phyloP scores from a whole-genome alignment of 2,329 filamentous ascomycete species.

The Pseudonectria buxi region DNA sequence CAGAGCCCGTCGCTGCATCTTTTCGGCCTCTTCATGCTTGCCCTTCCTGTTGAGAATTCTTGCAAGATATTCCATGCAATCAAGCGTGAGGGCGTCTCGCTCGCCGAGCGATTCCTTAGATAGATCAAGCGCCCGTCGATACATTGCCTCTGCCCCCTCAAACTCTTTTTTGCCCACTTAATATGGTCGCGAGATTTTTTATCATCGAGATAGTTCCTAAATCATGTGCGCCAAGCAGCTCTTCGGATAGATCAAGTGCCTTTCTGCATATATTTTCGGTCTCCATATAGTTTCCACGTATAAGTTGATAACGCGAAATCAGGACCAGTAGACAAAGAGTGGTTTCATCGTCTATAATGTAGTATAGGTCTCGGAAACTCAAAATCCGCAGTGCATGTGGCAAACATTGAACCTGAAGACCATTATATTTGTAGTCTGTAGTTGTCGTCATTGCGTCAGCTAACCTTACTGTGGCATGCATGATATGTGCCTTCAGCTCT shows the following conservation, averaged over 20 bases:
- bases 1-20: no score
- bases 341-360: background rate
- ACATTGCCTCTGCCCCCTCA: slow-evolving; percentile 11
- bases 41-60: no score
- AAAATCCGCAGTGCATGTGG: slow-evolving; percentile 13
- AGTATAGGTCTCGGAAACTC: background rate
- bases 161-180: no score
- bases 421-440: slow-evolving; percentile 9
- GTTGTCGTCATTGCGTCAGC: slow-evolving; percentile 6
- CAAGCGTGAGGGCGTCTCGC: slow-evolving; percentile 7
- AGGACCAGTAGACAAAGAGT: background rate
- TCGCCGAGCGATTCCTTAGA: slow-evolving; percentile 6
- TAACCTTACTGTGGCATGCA: slow-evolving; percentile 8
- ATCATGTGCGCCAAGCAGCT: no score
- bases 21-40: no score
- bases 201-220: no score
- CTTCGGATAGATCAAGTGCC: no score
- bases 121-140: slow-evolving; percentile 6
- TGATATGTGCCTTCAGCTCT: background rate
- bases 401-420: slow-evolving; percentile 18
- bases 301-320: no score
- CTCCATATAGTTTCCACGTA: no score
- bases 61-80: slow-evolving; percentile 6
- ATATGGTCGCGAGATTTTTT: no score
- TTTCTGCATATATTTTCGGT: no score